phyloP scores from a whole-genome alignment of 1,139 yeast species.

The Saccharomyces hybrid region DNA sequence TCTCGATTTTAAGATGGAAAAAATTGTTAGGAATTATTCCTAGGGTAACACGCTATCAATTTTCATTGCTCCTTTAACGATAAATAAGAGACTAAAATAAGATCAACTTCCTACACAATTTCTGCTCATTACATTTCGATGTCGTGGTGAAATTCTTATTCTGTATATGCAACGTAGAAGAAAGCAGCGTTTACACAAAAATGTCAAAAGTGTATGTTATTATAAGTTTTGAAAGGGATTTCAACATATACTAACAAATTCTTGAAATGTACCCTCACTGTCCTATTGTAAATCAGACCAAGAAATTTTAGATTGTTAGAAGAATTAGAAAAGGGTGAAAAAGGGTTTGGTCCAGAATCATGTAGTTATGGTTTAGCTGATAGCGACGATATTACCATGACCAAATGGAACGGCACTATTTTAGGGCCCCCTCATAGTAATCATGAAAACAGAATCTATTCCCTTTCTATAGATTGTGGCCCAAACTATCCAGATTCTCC shows the following conservation, averaged over 20 bases:
- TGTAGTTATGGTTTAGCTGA: constrained; percentile 89
- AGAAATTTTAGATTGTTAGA: constrained; percentile 89
- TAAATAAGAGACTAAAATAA: neutral
- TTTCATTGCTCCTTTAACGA: neutral
- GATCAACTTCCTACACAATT: neutral
- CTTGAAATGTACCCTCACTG: neutral
- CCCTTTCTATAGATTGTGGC: constrained; percentile 75
- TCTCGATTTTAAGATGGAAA: neutral
- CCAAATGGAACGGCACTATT: constrained; percentile 92
- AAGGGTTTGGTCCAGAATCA: constrained; percentile 94
- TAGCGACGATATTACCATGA: constrained; percentile 85
- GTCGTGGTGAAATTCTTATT: neutral
- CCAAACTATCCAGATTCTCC: constrained; percentile 82
- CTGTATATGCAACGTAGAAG: neutral
- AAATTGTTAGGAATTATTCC: neutral
- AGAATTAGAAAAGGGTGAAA: constrained; percentile 96
- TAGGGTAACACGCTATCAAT: neutral
- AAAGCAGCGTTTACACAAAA: neutral
- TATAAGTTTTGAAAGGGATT: neutral
- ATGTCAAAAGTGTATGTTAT: constrained; percentile 38
- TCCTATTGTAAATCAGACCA: constrained; percentile 45
- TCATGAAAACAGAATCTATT: constrained; percentile 90
- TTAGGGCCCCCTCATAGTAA: constrained; percentile 94
- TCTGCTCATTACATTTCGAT: neutral
- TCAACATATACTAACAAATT: constrained; percentile 3